phyloP scores from a whole-genome alignment of 768 basidiomycete species.

The Tremella yokohamensis region DNA sequence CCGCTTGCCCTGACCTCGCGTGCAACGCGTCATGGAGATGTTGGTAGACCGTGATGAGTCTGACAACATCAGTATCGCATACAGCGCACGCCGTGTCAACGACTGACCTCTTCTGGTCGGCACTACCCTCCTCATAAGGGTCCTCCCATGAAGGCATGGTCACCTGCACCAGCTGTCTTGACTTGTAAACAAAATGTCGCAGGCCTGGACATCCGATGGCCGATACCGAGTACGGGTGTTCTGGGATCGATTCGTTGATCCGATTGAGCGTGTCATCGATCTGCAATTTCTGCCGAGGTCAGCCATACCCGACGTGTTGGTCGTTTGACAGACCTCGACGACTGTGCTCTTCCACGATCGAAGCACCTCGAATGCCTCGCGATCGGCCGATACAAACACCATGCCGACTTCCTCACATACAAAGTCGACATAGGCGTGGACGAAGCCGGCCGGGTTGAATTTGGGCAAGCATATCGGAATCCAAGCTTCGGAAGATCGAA shows the following conservation, averaged over 20 bases:
- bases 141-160: constrained; percentile 82
- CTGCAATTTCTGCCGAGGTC: constrained; percentile 60
- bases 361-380: constrained; percentile 76
- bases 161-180: constrained; percentile 79
- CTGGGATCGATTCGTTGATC: constrained; percentile 54
- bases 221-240: constrained; percentile 55
- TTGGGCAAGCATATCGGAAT: constrained; percentile 93
- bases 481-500: constrained; percentile 76
- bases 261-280: constrained; percentile 57
- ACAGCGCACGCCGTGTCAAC: not conserved
- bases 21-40: constrained; percentile 82
- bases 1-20: constrained; percentile 72
- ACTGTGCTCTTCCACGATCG: constrained; percentile 70
- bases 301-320: constrained; percentile 3
- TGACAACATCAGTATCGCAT: constrained; percentile 43
- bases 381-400: constrained; percentile 73
- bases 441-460: constrained; percentile 82
- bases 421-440: constrained; percentile 75
- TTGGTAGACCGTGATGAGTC: constrained; percentile 83
- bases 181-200: constrained; percentile 93
- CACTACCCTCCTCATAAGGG: constrained; percentile 64
- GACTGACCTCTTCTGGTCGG: constrained; percentile 61
- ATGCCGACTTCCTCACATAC: constrained; percentile 57
- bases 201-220: constrained; percentile 83
- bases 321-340: constrained; percentile 56